phyloP scores from a whole-genome alignment of 441 rosid genomes.

The Euphorbia schlechtendalii region DNA sequence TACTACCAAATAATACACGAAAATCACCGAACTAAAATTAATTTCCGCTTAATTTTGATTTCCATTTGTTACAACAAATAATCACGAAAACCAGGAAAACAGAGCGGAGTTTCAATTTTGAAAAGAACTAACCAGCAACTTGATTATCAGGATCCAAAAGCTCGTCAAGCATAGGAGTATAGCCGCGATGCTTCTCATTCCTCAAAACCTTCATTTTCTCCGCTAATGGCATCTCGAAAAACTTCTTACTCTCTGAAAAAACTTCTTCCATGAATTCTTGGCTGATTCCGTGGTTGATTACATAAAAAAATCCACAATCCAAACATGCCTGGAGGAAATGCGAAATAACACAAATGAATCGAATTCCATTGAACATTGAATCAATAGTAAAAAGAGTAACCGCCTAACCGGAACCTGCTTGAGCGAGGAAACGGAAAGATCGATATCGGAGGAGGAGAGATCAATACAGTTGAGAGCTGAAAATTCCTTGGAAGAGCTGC shows the following conservation, averaged over 20 bases:
- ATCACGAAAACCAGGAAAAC: background rate
- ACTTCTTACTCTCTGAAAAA: conserved; percentile 56
- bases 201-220: conserved; percentile 76
- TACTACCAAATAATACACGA: conserved; percentile 23
- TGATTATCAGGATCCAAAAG: conserved; percentile 69
- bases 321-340: conserved; percentile 51
- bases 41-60: no score
- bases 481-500: conserved; percentile 24
- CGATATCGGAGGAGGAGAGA: conserved; percentile 41
- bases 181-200: conserved; percentile 75
- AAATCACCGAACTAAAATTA: background rate
- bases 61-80: background rate
- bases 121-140: conserved; percentile 43
- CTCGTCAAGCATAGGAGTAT: conserved; percentile 73
- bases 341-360: background rate
- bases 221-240: conserved; percentile 47
- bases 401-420: conserved; percentile 71
- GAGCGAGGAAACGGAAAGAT: conserved; percentile 44
- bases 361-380: background rate
- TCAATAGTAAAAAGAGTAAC: no score
- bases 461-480: conserved; percentile 68
- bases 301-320: conserved; percentile 86
- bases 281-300: conserved; percentile 74
- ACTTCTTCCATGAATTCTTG: conserved; percentile 66
- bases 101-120: background rate